phyloP scores from a whole-genome alignment of 2,329 filamentous ascomycete species.

The Endocalyx cinctus region DNA sequence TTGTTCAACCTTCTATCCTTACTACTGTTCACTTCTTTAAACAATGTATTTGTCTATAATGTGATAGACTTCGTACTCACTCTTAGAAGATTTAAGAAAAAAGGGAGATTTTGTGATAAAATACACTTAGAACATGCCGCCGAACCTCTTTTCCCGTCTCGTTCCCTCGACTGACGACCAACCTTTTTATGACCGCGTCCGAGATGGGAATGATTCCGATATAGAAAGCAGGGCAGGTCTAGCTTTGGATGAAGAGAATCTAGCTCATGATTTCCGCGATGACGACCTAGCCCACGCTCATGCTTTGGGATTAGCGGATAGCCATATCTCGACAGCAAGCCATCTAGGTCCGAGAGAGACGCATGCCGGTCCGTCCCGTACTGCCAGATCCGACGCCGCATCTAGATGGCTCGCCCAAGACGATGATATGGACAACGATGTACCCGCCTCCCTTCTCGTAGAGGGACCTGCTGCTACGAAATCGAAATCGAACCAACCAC shows the following conservation, averaged over 20 bases:
- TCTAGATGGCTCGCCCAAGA: slow-evolving; percentile 27
- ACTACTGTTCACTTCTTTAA: too few species aligned
- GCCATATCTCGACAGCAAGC: slow-evolving; percentile 39
- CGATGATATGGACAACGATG: slow-evolving; percentile 48
- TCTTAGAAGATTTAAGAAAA: too few species aligned
- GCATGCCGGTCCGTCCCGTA: too few species aligned
- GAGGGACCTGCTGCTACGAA: slow-evolving; percentile 36
- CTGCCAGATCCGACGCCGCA: slow-evolving; percentile 12
- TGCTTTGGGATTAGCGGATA: slow-evolving; percentile 40
- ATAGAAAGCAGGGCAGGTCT: slow-evolving; percentile 37
- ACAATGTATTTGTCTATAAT: too few species aligned
- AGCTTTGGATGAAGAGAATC: slow-evolving; percentile 49
- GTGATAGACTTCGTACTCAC: too few species aligned
- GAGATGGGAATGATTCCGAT: slow-evolving; percentile 37
- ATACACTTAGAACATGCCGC: slow-evolving; percentile 38
- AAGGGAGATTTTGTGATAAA: too few species aligned
- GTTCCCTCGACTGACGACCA: slow-evolving; percentile 30
- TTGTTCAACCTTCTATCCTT: too few species aligned
- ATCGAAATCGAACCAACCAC: slow-evolving; percentile 18
- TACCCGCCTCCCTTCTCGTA: slow-evolving; percentile 59
- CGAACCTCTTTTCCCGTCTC: slow-evolving; percentile 44
- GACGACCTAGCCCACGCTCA: slow-evolving; percentile 42
- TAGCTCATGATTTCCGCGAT: slow-evolving; percentile 46
- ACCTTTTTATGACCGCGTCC: slow-evolving; percentile 48
- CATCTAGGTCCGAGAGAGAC: too few species aligned